phyloP scores from a whole-genome alignment of 140 eudicot species.

The Eryngium alpinum region DNA sequence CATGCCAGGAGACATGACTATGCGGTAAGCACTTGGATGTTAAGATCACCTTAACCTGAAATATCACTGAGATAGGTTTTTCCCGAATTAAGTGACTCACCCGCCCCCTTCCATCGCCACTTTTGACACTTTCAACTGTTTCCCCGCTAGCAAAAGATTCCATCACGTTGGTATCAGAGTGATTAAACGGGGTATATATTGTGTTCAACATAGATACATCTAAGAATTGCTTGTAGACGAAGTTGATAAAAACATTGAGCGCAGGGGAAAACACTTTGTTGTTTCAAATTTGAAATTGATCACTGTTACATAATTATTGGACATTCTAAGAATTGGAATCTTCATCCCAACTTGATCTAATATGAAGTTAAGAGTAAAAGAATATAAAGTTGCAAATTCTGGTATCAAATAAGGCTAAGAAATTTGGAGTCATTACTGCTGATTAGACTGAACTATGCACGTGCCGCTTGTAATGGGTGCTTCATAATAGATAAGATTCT shows the following conservation, averaged over 20 bases:
- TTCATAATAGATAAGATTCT: background rate
- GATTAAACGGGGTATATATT: background rate
- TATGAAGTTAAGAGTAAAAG: background rate
- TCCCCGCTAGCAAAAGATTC: background rate
- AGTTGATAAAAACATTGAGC: background rate
- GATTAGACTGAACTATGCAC: background rate
- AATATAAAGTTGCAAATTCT: background rate
- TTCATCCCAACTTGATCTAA: background rate
- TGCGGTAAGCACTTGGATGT: background rate
- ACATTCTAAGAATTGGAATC: background rate
- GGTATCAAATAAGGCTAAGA: background rate
- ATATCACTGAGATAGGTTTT: background rate
- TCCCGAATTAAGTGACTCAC: background rate
- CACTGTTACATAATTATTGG: background rate
- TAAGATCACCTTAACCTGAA: background rate
- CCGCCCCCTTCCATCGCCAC: background rate
- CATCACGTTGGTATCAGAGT: no score
- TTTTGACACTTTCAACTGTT: background rate
- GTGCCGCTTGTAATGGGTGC: background rate
- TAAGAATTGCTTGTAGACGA: background rate
- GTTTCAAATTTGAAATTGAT: background rate
- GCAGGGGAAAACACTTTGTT: background rate
- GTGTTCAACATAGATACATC: background rate
- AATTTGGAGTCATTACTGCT: background rate
- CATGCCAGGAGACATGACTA: background rate